Conservation (phyloP, 1,284 basidiomycete genomes). For the Apiotrichum sp. region DNA sequence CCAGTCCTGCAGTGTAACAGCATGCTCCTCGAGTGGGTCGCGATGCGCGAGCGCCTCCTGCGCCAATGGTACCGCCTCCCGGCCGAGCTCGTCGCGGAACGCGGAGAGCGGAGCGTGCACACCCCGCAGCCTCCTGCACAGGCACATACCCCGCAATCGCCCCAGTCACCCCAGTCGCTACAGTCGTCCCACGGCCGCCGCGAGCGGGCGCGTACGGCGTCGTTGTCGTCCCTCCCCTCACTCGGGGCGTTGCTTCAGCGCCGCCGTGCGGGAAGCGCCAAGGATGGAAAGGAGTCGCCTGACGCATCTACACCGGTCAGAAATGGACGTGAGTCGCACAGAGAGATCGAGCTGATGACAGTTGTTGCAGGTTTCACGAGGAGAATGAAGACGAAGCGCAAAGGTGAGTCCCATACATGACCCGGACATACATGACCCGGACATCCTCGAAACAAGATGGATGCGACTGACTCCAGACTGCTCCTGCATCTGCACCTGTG, state of each 20-base stretch:
- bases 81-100: not conserved
- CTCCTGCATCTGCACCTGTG: not conserved
- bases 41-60: not conserved
- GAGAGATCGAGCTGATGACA: not conserved
- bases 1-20: not conserved
- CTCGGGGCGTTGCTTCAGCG: not conserved
- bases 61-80: not conserved
- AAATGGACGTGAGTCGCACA: not conserved
- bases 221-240: not conserved
- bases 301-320: not conserved
- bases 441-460: too few relatives aligned
- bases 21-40: slow-evolving; percentile 1
- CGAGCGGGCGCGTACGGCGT: too few relatives aligned
- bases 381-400: not conserved
- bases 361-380: not conserved
- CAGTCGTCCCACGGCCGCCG: too few relatives aligned
- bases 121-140: too few relatives aligned
- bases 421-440: not conserved
- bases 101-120: too few relatives aligned
- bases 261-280: not conserved
- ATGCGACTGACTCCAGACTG: not conserved
- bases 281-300: not conserved
- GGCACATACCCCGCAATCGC: too few relatives aligned
- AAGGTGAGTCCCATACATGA: not conserved
- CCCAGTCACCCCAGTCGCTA: too few relatives aligned